Evolutionary conservation across 1,284 basidiomycete genomes (phyloP).

Genomic region (Ustilago loliicola): DNA sequence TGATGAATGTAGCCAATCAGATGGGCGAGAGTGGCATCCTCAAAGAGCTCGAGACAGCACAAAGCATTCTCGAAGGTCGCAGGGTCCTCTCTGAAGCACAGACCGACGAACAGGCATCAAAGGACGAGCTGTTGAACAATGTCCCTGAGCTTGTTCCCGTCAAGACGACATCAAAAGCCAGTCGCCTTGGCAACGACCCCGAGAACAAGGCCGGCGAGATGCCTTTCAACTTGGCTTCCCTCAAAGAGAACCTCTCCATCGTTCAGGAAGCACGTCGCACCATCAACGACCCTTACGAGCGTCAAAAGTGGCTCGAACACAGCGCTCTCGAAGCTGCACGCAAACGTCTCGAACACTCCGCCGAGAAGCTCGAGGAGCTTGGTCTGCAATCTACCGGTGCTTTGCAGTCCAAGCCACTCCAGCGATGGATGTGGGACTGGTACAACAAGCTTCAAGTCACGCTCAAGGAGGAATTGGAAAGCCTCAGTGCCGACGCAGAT

Average conservation of each 20-base stretch:
- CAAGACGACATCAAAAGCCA: conserved; percentile 40
- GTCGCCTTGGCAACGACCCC: conserved; percentile 35
- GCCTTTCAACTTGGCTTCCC: conserved; percentile 62
- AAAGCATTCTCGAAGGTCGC: conserved; percentile 47
- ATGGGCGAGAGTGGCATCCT: conserved; percentile 51
- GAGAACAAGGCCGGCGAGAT: conserved; percentile 41
- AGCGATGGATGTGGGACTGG: conserved; percentile 70
- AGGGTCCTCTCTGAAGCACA: conserved; percentile 36
- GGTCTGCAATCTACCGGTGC: conserved; percentile 56
- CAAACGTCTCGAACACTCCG: conserved; percentile 61
- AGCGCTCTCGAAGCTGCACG: conserved; percentile 65
- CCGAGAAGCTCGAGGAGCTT: conserved; percentile 59
- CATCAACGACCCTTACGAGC: conserved; percentile 62
- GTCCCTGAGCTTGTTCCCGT: conserved; percentile 60
- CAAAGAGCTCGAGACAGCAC: conserved; percentile 53
- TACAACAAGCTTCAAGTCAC: conserved; percentile 59
- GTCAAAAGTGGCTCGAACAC: conserved; percentile 69
- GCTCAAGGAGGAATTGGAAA: conserved; percentile 52
- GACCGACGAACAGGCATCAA: conserved; percentile 7
- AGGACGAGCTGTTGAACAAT: conserved; percentile 21
- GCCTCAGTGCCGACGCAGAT: conserved; percentile 28
- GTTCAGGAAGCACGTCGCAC: conserved; percentile 58
- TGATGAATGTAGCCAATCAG: conserved; percentile 47
- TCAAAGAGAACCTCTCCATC: conserved; percentile 63
- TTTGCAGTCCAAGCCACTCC: conserved; percentile 60